Evolutionary conservation across 1,284 basidiomycete species (phyloP).

Genomic region (Ustilago cynodontis): DNA sequence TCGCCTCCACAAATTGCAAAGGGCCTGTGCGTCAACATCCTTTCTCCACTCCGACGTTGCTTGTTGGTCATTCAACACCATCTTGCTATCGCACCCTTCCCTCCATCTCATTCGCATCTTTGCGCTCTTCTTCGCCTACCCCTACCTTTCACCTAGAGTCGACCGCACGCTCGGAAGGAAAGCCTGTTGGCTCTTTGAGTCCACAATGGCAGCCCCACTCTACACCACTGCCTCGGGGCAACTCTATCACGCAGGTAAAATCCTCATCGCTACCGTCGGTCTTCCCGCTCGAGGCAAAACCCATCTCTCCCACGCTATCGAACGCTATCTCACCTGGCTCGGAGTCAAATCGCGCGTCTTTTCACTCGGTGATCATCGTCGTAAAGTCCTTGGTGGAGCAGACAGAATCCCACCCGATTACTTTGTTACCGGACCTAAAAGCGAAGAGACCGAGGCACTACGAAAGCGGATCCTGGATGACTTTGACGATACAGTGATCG

Average conservation of each 20-base stretch:
- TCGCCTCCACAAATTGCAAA: conserved; percentile 15
- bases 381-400: conserved; percentile 88
- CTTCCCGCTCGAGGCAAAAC: conserved; percentile 90
- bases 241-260: conserved; percentile 93
- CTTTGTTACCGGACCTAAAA: conserved; percentile 76
- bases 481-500: conserved; percentile 87
- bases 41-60: not conserved
- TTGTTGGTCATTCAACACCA: not conserved
- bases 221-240: conserved; percentile 73
- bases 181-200: not conserved
- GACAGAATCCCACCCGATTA: conserved; percentile 91
- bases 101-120: not conserved
- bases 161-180: not conserved
- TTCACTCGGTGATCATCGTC: conserved; percentile 91
- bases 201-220: conserved; percentile 68
- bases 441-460: conserved; percentile 80
- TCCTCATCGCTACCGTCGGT: conserved; percentile 90
- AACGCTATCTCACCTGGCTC: conserved; percentile 96
- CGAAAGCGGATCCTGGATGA: conserved; percentile 81
- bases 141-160: not conserved
- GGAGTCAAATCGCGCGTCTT: conserved; percentile 95
- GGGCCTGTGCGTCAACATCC: conserved; percentile 12
- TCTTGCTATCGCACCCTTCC: not conserved
- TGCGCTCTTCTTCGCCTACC: not conserved
- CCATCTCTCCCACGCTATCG: conserved; percentile 92